Base-by-base conservation (phyloP, 495 filamentous ascomycete genomes). In the Ascodesmis nigricans region DNA sequence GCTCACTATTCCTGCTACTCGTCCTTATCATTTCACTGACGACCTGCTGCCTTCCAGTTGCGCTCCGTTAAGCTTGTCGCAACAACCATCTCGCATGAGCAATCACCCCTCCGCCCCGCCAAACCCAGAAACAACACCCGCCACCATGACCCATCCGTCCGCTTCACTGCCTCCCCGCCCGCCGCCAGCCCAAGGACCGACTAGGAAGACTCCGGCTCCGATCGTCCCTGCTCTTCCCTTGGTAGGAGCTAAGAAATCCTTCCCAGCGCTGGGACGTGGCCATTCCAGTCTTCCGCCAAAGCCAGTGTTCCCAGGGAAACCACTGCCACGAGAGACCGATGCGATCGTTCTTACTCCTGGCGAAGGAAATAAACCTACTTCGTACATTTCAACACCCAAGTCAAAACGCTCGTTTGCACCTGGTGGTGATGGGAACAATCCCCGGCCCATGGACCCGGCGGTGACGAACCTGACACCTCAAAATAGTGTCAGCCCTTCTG, bases 311-410 rank as follows among this genome's bases (percentile, higher is more conserved):
- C 39, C 40, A 33, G 46, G 47, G 26, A 50, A 48, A 30, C 46
- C 42, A 19, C 31, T 50, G 7, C 47, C 47, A 15, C 36, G 47
- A 24, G 47, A 50, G 9, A 50, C 47, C 27, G 47, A 38, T 13
- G 46, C 47, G 26, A 49, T 50, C 26, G 47, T 50, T n/a, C 39
- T 50, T 36, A 49, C 47, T 11, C 36, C 41, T 10, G 46, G 45
- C 7, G 46, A 43, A 4, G 40, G 32, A 22, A 29, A 29, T 20
- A 32, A 21, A n/a, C 28, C 36, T 18, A 33, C 39, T 23, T 26
- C 13, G 21, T 49, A 42, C 27, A 34, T 38, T 31, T 35, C 36
- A 14, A 41, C 45, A n/a, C 35, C 33, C 5, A 34, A 43, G 24
- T 19, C 40, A 5, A 50, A 50, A 38, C 44, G 42, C 22, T 24